Percentiles rank a stretch among this genome's conserved stretches.
These are phyloP conservation scores for Leccinum pachyderme DNA, from an alignment of 1,284 basidiomycete species.

Conservation along the genomic window DNA sequence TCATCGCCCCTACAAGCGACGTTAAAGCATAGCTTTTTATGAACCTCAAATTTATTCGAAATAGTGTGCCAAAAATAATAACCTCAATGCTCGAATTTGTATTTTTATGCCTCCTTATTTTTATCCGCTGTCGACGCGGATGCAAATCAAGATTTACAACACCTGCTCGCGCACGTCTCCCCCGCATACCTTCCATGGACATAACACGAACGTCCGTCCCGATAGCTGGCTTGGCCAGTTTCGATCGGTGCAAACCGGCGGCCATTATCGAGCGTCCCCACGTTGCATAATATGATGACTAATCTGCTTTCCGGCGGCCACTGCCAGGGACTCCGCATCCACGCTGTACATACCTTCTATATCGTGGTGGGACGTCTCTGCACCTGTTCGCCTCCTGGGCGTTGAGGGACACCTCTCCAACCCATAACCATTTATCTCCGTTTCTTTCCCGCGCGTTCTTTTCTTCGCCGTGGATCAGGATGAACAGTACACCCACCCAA, in stretches of 20 bases:
- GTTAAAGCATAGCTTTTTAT: slow-evolving; percentile 21
- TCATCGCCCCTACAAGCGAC: slow-evolving; percentile 23
- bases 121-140: slow-evolving; percentile 6
- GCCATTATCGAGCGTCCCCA: slow-evolving; percentile 9
- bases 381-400: not conserved
- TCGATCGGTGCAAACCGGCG: slow-evolving; percentile 5
- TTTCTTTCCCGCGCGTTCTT: slow-evolving; percentile 26
- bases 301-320: slow-evolving; percentile 28
- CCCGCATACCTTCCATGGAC: not conserved
- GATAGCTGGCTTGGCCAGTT: not conserved
- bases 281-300: slow-evolving; percentile 16
- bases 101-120: slow-evolving; percentile 24
- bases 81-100: slow-evolving; percentile 7
- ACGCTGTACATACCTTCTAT: slow-evolving; percentile 13
- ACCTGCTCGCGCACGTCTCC: not conserved
- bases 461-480: slow-evolving; percentile 34
- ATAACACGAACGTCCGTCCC: not conserved
- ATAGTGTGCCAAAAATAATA: slow-evolving; percentile 29
- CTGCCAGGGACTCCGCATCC: slow-evolving; percentile 11
- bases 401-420: not conserved
- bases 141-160: not conserved
- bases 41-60: slow-evolving; percentile 25
- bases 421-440: slow-evolving; percentile 15
- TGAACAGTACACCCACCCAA: slow-evolving; percentile 19
- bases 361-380: slow-evolving; percentile 3